Evolutionary conservation across 176 grass and related monocot genomes (phyloP).

Genomic region (Bolboschoenus planiculmis): DNA sequence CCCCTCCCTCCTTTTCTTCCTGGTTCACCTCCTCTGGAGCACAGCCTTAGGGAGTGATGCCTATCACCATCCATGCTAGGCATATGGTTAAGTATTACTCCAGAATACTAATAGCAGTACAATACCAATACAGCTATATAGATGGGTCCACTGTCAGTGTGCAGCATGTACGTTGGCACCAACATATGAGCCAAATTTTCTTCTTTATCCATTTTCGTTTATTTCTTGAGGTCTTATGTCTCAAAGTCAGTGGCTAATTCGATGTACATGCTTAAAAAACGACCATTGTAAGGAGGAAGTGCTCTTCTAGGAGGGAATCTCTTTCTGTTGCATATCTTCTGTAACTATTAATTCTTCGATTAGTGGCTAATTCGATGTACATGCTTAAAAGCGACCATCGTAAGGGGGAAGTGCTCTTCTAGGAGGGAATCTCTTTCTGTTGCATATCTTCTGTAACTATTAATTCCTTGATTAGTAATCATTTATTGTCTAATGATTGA

Average conservation of each 20-base stretch:
- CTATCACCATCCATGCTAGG: no score
- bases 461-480: background rate
- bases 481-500: no score
- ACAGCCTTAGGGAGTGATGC: no score
- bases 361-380: no score
- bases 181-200: background rate
- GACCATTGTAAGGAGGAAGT: background rate
- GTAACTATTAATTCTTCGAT: background rate
- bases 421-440: background rate
- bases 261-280: background rate
- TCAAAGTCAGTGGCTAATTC: background rate
- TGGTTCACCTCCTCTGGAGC: no score
- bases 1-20: no score
- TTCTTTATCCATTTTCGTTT: no score
- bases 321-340: background rate
- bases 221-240: background rate
- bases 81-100: no score
- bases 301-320: background rate
- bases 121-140: background rate
- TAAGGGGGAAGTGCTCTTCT: background rate
- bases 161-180: background rate
- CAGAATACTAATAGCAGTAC: background rate
- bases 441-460: background rate
- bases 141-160: background rate
- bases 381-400: background rate